Conservation (phyloP, 495 filamentous ascomycete species). For the Lepidopterella palustris region DNA sequence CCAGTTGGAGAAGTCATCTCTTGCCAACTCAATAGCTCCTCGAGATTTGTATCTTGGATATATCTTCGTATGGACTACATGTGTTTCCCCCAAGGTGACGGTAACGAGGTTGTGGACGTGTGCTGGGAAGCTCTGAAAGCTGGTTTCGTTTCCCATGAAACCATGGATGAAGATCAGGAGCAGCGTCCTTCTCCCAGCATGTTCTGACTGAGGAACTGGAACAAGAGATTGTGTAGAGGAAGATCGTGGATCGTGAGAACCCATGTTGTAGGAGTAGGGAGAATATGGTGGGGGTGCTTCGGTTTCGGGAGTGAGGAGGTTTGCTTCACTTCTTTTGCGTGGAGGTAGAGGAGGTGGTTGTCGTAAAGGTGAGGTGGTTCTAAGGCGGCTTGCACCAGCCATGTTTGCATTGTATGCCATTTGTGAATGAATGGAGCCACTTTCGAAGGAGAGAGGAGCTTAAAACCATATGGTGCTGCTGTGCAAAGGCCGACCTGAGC, state of each 20-base stretch:
- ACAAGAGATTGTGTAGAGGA: conserved; percentile 59
- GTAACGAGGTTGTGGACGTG: conserved; percentile 77
- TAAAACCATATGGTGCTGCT: neutral
- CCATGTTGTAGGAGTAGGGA: conserved; percentile 24
- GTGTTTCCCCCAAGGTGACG: conserved; percentile 58
- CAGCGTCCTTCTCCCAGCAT: conserved; percentile 51
- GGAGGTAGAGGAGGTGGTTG: conserved; percentile 8
- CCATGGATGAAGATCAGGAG: conserved; percentile 86
- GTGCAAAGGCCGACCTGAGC: no score
- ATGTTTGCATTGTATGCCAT: neutral
- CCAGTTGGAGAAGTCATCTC: conserved; percentile 79
- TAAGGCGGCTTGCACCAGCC: neutral
- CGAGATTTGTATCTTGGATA: conserved; percentile 88
- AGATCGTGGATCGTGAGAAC: conserved; percentile 49
- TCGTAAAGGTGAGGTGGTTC: neutral
- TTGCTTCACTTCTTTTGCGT: neutral
- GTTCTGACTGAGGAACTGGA: conserved; percentile 39
- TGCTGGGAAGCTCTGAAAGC: conserved; percentile 79
- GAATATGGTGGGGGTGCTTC: conserved; percentile 9
- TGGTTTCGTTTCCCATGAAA: conserved; percentile 85
- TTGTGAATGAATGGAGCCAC: neutral
- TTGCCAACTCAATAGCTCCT: conserved; percentile 62
- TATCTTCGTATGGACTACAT: conserved; percentile 81
- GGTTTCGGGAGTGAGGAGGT: neutral
- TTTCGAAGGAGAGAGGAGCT: neutral